Conservation (phyloP, 192 early-diverging fungal genomes). For the Mortierella antarctica region DNA sequence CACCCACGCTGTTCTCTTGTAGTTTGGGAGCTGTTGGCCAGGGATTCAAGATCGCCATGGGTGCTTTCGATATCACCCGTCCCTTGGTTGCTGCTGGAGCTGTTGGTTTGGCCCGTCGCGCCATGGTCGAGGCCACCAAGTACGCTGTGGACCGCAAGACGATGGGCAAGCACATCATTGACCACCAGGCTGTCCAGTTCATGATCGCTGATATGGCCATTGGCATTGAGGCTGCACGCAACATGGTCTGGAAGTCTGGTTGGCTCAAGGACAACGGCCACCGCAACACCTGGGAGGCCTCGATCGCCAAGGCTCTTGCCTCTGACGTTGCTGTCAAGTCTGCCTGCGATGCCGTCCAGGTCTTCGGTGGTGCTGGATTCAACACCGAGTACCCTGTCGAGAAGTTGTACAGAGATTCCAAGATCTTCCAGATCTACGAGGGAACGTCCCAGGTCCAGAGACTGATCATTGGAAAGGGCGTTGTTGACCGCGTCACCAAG, state of each 20-base stretch:
- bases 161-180: constrained; percentile 90
- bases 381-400: constrained; percentile 92
- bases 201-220: constrained; percentile 99
- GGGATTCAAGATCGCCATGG: constrained; percentile 99
- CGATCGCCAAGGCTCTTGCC: constrained; percentile 92
- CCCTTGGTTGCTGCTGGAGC: constrained; percentile 91
- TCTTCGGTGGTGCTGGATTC: constrained; percentile 93
- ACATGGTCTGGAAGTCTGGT: constrained; percentile 86
- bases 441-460: constrained; percentile 97
- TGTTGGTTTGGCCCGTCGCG: constrained; percentile 90
- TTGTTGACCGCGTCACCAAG: constrained; percentile 72
- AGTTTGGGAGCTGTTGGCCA: constrained; percentile 75
- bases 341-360: constrained; percentile 92
- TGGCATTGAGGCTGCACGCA: constrained; percentile 87
- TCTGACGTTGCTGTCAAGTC: constrained; percentile 85
- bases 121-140: constrained; percentile 91
- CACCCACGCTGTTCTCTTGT: not conserved
- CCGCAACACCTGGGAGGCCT: constrained; percentile 93
- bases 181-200: constrained; percentile 92
- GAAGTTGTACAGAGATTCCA: constrained; percentile 94
- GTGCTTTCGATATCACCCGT: constrained; percentile 94
- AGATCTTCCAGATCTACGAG: constrained; percentile 98
- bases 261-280: constrained; percentile 89
- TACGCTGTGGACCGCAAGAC: constrained; percentile 94
- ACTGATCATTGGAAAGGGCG: constrained; percentile 85